Base-by-base conservation (phyloP, 2,329 filamentous ascomycete species). In the Alternaria incomplexa region DNA sequence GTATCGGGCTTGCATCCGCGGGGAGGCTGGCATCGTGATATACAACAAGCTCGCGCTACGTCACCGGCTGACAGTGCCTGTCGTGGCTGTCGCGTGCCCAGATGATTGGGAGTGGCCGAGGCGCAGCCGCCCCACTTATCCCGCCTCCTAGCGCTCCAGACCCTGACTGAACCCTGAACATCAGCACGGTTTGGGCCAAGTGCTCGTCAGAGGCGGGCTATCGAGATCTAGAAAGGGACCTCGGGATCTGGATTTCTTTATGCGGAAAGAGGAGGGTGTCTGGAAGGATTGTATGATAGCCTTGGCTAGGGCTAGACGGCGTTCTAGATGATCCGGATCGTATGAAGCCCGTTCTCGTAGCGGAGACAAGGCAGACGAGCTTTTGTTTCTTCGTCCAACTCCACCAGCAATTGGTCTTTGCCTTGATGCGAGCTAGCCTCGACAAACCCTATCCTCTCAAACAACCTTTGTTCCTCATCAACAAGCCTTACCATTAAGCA, bases 1-100 rank as follows among this genome's bases (percentile, higher is more conserved):
- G 56, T 36, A 17, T 54, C 30, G 20, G n/a, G 20, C 22, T 32
- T 54, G 48, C 23, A 26, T 47, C 46, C 25, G 40, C 40, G 40
- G 28, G 25, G 20, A 36, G 25, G 43, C 26, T 25, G 20, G 50
- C 44, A 45, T 44, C 13, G 15, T 56, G 11, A 63, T 63, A 63
- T 63, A 63, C 32, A 60, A 25, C 36, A 17, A 26, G 10, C 36
- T 52, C 17, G 47, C 46, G 36, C 62, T 62, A 67, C 64, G 64
- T 67, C 64, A 67, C 58, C 28, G 26, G 64, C 62, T 65, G 46
- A 65, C 59, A n/a, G 56, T 23, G 51, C 62, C 28, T 30, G 23
- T 43, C 28, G 25, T 57, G 52, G 62, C 62, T 62, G 53, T 62
- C 57, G 56, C 62, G 56, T 46, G 62, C 57, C 52, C 36, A 58